A percentile compares a stretch with the other conserved stretches of the same genome.
Conservation (phyloP, 176 grass and related monocot species). For the Dactylis glomerata region DNA sequence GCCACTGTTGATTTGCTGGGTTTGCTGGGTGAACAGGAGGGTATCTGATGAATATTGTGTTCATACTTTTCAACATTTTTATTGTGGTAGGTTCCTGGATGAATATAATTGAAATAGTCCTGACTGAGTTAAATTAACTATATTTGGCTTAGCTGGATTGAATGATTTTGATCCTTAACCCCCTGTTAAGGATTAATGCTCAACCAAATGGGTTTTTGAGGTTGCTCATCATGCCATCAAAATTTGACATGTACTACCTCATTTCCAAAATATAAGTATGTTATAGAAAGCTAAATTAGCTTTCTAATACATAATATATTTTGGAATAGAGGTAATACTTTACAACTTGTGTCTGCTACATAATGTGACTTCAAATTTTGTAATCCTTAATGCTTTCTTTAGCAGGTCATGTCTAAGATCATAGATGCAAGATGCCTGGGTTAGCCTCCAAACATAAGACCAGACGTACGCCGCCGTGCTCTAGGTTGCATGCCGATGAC, state of each 20-base stretch:
- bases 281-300: too few relatives aligned
- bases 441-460: too few relatives aligned
- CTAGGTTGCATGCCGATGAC: background rate
- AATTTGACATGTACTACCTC: background rate
- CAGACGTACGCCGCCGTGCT: slow-evolving; percentile 18
- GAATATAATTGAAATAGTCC: background rate
- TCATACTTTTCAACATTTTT: background rate
- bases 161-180: background rate
- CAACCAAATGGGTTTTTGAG: background rate
- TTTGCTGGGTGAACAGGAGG: background rate
- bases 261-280: too few relatives aligned
- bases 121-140: background rate
- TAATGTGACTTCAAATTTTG: background rate
- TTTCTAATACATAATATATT: too few relatives aligned
- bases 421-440: too few relatives aligned
- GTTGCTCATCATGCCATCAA: background rate
- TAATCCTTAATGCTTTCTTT: background rate
- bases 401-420: background rate
- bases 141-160: background rate
- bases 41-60: background rate
- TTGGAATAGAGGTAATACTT: too few relatives aligned
- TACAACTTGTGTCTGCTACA: background rate
- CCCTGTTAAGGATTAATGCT: background rate
- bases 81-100: background rate
- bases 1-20: background rate